These are phyloP conservation scores for Rhizopogon vesiculosus DNA, from an alignment of 768 basidiomycete species.

Conservation along the genomic window DNA sequence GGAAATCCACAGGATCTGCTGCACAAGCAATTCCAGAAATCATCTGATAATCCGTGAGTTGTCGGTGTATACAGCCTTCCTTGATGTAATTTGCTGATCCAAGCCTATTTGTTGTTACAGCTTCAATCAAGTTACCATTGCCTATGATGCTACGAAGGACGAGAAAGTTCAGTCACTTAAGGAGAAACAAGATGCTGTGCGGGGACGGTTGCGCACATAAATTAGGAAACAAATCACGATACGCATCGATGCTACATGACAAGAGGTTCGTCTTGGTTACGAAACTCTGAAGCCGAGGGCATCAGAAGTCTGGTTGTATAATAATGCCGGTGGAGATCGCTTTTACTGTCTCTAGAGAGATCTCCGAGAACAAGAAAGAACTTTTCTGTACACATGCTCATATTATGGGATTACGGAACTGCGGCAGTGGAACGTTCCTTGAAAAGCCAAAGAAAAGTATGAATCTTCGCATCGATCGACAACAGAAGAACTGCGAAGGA, in stretches of 20 bases:
- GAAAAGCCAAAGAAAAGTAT: background rate
- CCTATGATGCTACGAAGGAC: slow-evolving; percentile 86
- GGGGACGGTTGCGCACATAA: slow-evolving; percentile 54
- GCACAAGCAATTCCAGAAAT: slow-evolving; percentile 95
- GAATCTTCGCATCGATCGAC: background rate
- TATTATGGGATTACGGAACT: background rate
- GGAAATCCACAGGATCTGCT: slow-evolving; percentile 60
- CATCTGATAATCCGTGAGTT: slow-evolving; percentile 88
- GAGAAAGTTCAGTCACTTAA: slow-evolving; percentile 76
- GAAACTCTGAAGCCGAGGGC: background rate
- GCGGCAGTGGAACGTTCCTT: too few relatives aligned
- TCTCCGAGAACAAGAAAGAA: background rate
- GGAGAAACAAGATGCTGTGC: slow-evolving; percentile 58
- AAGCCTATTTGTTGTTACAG: slow-evolving; percentile 31
- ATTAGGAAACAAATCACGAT: background rate
- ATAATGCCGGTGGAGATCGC: background rate
- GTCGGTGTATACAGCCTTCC: background rate
- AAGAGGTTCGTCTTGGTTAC: background rate
- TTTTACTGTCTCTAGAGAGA: background rate
- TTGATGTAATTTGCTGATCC: background rate
- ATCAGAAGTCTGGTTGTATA: background rate
- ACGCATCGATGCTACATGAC: background rate
- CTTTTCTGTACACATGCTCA: background rate
- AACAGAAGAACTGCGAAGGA: background rate
- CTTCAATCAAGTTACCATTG: slow-evolving; percentile 77